A percentile compares a stretch with the other conserved stretches of the same genome.
Evolutionary conservation across 768 basidiomycete genomes (phyloP).

Genomic region (Harrya chromipes): DNA sequence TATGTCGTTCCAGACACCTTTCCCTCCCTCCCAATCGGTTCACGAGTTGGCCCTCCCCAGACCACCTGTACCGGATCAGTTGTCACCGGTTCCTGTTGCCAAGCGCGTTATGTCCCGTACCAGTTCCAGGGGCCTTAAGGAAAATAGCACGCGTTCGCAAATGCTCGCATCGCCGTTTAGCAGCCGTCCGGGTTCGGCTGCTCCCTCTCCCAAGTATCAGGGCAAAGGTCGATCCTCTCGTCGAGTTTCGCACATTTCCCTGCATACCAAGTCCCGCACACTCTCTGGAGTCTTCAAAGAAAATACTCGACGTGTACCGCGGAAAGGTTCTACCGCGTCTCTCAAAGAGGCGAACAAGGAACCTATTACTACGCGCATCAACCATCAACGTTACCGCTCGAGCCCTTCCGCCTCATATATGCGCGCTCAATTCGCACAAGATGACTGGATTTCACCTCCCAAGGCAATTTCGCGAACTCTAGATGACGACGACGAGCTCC

Average conservation of each 20-base stretch:
- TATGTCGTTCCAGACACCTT: conserved; percentile 28
- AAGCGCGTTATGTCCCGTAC: conserved; percentile 37
- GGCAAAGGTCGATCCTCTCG: conserved; percentile 8
- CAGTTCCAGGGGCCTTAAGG: conserved; percentile 40
- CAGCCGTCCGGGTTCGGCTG: conserved; percentile 42
- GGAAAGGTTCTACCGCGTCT: conserved; percentile 17
- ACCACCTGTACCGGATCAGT: conserved; percentile 28
- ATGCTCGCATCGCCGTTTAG: conserved; percentile 45
- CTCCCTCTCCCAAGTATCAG: conserved; percentile 34
- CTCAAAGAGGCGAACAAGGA: conserved; percentile 14
- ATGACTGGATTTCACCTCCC: conserved; percentile 15
- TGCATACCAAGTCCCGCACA: conserved; percentile 37
- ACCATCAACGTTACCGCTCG: conserved; percentile 19
- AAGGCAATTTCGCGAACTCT: conserved; percentile 3
- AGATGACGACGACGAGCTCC: background rate
- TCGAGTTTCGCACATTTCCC: conserved; percentile 16
- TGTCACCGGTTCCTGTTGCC: conserved; percentile 43
- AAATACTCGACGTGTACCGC: conserved; percentile 11
- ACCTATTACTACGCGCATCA: conserved; percentile 10
- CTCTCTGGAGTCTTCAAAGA: conserved; percentile 32
- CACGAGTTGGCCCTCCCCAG: conserved; percentile 24
- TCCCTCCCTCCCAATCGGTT: conserved; percentile 20
- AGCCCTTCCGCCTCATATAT: conserved; percentile 28
- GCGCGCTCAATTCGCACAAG: conserved; percentile 14
- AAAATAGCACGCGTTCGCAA: conserved; percentile 30